Percentiles rank a stretch among this genome's conserved stretches.
Conservation (phyloP, 306 rosid species). For the Oemleria cerasiformis region DNA sequence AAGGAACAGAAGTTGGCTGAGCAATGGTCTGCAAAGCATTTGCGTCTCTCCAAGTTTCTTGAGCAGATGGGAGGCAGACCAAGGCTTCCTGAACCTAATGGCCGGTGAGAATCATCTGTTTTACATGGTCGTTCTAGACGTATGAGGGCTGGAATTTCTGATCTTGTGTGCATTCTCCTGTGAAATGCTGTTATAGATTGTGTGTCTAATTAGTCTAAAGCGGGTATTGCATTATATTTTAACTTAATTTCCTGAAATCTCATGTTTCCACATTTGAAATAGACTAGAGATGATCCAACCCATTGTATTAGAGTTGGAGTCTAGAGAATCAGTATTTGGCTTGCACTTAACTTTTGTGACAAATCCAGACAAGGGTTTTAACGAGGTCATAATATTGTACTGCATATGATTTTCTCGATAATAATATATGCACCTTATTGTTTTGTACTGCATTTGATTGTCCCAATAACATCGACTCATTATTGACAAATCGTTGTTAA, state of each 20-base stretch:
- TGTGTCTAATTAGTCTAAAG: slow-evolving; percentile 19
- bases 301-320: background rate
- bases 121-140: background rate
- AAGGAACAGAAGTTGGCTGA: slow-evolving; percentile 95
- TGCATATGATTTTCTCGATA: too few relatives aligned
- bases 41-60: slow-evolving; percentile 65
- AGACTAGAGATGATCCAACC: background rate
- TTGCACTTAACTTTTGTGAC: background rate
- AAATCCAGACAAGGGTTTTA: background rate
- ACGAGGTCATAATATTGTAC: too few relatives aligned
- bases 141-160: slow-evolving; percentile 9
- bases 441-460: too few relatives aligned
- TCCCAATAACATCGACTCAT: too few relatives aligned
- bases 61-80: slow-evolving; percentile 77
- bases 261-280: background rate
- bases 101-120: slow-evolving; percentile 41
- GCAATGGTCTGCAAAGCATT: slow-evolving; percentile 87
- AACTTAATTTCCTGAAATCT: background rate
- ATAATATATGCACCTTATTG: too few relatives aligned
- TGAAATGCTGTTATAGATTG: slow-evolving; percentile 14
- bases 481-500: too few relatives aligned
- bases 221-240: slow-evolving; percentile 1
- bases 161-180: slow-evolving; percentile 27
- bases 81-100: slow-evolving; percentile 59
- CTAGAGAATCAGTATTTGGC: background rate